A percentile compares a stretch with the other conserved stretches of the same genome.
These are phyloP conservation scores for Daedaleopsis nitida DNA, from an alignment of 768 basidiomycete species.

Conservation along the genomic window DNA sequence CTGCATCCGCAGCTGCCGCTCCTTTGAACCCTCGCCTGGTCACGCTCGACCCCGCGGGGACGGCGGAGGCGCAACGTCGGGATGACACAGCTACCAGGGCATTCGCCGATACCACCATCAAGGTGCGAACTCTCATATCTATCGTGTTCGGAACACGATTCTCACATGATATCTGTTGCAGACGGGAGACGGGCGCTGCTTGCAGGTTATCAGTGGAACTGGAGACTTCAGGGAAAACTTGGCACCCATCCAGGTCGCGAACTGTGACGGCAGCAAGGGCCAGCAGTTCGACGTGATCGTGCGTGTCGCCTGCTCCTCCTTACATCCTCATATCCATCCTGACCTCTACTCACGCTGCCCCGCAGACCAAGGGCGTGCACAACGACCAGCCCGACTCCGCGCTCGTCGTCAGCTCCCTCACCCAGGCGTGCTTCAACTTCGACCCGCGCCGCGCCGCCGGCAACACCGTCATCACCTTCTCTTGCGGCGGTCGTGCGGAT, in stretches of 20 bases:
- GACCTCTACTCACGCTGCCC: too few relatives aligned
- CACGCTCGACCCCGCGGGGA: constrained; percentile 1
- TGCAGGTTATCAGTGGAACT: neutral
- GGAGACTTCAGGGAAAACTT: constrained; percentile 9
- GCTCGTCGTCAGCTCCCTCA: constrained; percentile 1
- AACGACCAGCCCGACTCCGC: neutral
- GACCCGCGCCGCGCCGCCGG: constrained; percentile 7
- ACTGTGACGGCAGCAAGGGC: neutral
- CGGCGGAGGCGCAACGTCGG: neutral
- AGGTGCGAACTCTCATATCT: neutral
- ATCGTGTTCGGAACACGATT: neutral
- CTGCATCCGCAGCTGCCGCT: neutral
- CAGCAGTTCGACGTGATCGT: constrained; percentile 5
- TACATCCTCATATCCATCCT: too few relatives aligned
- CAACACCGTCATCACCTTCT: constrained; percentile 8
- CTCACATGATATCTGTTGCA: neutral
- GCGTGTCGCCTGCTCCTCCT: too few relatives aligned
- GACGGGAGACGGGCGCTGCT: neutral
- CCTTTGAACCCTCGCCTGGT: neutral
- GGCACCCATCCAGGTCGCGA: neutral
- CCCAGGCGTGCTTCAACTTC: constrained; percentile 1
- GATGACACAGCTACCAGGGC: constrained; percentile 4
- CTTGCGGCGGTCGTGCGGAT: constrained; percentile 9
- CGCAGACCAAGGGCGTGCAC: neutral
- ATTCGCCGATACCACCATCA: constrained; percentile 1